Conservation (phyloP, 2,329 filamentous ascomycete species). For the Ophiostoma australiae region DNA sequence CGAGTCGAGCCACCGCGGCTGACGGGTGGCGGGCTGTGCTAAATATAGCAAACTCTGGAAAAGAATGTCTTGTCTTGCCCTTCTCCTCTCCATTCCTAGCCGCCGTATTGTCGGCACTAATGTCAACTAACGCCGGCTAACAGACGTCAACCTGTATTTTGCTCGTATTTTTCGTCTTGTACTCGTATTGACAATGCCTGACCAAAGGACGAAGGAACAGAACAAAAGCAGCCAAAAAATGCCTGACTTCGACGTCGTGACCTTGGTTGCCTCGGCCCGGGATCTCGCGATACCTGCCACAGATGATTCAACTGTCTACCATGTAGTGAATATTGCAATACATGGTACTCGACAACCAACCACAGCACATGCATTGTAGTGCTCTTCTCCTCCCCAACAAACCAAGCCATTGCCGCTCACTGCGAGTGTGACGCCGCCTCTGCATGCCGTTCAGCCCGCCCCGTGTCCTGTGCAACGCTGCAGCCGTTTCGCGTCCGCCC, state of each 20-base stretch:
- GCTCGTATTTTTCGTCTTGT: neutral
- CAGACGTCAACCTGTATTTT: neutral
- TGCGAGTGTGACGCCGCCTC: neutral
- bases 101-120: neutral
- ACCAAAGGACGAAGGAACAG: too few relatives aligned
- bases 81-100: neutral
- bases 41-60: neutral
- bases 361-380: too few relatives aligned
- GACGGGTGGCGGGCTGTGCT: constrained; percentile 8
- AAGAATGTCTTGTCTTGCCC: too few relatives aligned
- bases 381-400: too few relatives aligned
- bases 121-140: neutral
- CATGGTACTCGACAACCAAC: too few relatives aligned
- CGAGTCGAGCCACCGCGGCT: neutral
- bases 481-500: neutral
- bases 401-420: neutral
- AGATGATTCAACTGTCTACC: too few relatives aligned
- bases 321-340: too few relatives aligned
- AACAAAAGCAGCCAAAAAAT: neutral
- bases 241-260: constrained; percentile 5
- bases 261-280: neutral
- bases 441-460: neutral
- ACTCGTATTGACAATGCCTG: neutral
- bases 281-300: neutral
- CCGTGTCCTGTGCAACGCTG: neutral